Base-by-base conservation (phyloP, 2,329 filamentous ascomycete genomes). In the Trichoderma hamatum region DNA sequence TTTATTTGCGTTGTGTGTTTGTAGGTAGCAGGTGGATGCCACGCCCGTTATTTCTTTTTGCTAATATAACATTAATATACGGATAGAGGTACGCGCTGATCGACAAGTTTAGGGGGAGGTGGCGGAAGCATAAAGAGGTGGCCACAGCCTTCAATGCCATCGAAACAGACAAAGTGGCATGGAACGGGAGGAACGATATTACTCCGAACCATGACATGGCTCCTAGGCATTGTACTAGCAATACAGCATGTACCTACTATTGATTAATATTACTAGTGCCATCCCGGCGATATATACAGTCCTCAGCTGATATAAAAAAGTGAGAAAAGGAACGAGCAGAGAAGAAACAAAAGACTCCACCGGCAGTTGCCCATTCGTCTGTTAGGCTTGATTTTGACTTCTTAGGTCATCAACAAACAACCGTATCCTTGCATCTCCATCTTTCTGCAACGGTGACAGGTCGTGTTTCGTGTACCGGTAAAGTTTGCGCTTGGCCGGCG, bases 191-290 rank as follows among this genome's bases (percentile, higher is more conserved):
- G 11, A 49, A 14, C 32, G 46, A 43, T 64, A 64, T 43, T 64
- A 65, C 62, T 51, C 62, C 62, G 62, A 64, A 64, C 61, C 61
- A 64, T 64, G 61, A 28, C 61, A 64, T 64, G 61, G 21, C 60
- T 39, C 43, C 60, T 10, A 30, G 9, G 30, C 9, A 30, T 30
- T 30, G n/a, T n/a, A n/a, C n/a, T n/a, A n/a, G n/a, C n/a, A n/a
- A n/a, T n/a, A n/a, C n/a, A n/a, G 36, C 36, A 39, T 16, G 14
- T 39, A 39, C 36, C 19, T 36, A 4, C 11, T 11, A 36, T 19
- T 43, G 16, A 43, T 43, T 43, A 16, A 14, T 36, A 43, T 19
- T 39, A 30, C 9, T 30, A 30, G 30, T 30, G 30, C 1, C 30
- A 30, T 30, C 30, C 30, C 9, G 30, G 28, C 6, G 14, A 39